phyloP scores from a whole-genome alignment of 2,329 filamentous ascomycete species.

The Botrytis deweyae region DNA sequence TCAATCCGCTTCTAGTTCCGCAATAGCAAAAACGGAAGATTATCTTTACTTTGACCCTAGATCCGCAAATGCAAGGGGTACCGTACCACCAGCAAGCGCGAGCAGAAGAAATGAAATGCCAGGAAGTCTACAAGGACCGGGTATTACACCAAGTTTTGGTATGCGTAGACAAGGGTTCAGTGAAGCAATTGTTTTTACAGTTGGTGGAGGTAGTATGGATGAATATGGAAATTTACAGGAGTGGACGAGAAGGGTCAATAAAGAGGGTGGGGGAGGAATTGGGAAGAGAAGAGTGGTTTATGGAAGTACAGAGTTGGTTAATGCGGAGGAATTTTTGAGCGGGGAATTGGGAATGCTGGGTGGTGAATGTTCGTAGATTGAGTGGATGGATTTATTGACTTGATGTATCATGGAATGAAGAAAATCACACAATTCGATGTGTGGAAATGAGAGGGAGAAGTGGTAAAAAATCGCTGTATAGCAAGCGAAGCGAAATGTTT shows the following conservation, averaged over 20 bases:
- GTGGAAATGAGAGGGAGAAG: not conserved
- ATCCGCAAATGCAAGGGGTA: slow-evolving; percentile 88
- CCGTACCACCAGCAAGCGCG: slow-evolving; percentile 76
- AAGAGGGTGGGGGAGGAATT: slow-evolving; percentile 57
- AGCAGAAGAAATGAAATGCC: slow-evolving; percentile 50
- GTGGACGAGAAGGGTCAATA: slow-evolving; percentile 69
- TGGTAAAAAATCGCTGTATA: not conserved
- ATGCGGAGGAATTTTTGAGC: slow-evolving; percentile 64
- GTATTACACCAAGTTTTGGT: slow-evolving; percentile 82
- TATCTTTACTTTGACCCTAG: slow-evolving; percentile 97
- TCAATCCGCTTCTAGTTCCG: slow-evolving; percentile 80
- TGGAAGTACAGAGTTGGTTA: slow-evolving; percentile 83
- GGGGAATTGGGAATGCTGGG: slow-evolving; percentile 64
- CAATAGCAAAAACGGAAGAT: slow-evolving; percentile 92
- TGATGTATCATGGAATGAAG: not conserved
- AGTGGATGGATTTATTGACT: not conserved
- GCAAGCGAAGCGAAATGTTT: not conserved
- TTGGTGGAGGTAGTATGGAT: slow-evolving; percentile 96
- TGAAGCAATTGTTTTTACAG: slow-evolving; percentile 90
- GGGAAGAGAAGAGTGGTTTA: slow-evolving; percentile 86
- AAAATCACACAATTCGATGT: not conserved
- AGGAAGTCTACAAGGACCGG: slow-evolving; percentile 50
- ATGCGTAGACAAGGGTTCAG: slow-evolving; percentile 86
- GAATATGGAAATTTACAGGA: slow-evolving; percentile 97
- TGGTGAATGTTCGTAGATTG: slow-evolving; percentile 44